These are phyloP conservation scores for Euphorbia tirucalli DNA, from an alignment of 345 rosid genomes.

Conservation along the genomic window DNA sequence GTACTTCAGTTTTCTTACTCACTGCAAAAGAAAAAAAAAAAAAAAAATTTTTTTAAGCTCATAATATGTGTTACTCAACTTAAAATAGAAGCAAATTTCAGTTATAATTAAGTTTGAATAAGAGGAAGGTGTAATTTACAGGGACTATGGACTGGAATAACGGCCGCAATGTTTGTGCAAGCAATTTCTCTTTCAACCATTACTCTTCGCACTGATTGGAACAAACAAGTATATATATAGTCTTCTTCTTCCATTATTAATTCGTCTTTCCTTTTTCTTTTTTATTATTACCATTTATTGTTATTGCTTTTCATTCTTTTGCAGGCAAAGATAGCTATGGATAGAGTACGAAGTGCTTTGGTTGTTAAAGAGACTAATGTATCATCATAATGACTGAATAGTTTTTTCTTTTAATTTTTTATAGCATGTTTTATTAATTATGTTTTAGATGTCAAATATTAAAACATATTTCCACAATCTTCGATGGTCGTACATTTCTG, in stretches of 20 bases:
- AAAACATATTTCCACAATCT: too few relatives aligned
- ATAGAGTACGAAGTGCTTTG: background rate
- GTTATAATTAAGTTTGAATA: too few relatives aligned
- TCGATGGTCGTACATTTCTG: too few relatives aligned
- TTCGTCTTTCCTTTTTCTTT: background rate
- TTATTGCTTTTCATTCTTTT: background rate
- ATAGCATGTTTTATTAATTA: too few relatives aligned
- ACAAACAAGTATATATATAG: conserved; percentile 7
- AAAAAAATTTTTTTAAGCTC: too few relatives aligned
- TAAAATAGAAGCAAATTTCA: too few relatives aligned
- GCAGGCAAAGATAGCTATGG: background rate
- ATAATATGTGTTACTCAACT: too few relatives aligned
- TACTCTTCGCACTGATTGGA: background rate
- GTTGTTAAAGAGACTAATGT: background rate
- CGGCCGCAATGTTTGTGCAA: conserved; percentile 7
- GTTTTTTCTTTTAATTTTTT: too few relatives aligned
- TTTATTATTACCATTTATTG: too few relatives aligned
- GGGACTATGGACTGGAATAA: conserved; percentile 10
- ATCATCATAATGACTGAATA: too few relatives aligned
- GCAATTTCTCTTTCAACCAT: conserved; percentile 4
- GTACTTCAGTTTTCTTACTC: background rate
- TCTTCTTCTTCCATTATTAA: conserved; percentile 7
- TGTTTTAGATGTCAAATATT: too few relatives aligned
- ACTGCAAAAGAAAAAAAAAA: too few relatives aligned
- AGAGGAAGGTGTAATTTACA: background rate